Conservation (phyloP, 805 yeast species). For the Myxozyma melibiosi region DNA sequence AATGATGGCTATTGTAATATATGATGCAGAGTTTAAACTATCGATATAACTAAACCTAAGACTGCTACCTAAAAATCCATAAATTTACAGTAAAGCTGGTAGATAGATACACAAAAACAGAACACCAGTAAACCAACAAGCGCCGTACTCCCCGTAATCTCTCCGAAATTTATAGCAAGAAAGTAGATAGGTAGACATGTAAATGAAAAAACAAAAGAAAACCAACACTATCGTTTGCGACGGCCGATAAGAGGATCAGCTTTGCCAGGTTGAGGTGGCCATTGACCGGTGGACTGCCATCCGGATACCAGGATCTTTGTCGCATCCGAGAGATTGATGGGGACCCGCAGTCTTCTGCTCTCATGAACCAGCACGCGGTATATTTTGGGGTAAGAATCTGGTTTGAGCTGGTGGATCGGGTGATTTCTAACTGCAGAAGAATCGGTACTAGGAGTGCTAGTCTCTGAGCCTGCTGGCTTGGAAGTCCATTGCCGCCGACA, state of each 20-base stretch:
- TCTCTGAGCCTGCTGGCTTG: constrained; percentile 25
- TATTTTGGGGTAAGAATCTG: constrained; percentile 47
- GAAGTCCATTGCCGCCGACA: constrained; percentile 68
- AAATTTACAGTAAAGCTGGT: not conserved
- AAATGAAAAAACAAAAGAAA: not conserved
- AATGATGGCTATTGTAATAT: not conserved
- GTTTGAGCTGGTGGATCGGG: constrained; percentile 34
- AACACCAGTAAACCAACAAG: not conserved
- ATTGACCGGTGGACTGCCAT: constrained; percentile 77
- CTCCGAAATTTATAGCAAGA: not conserved
- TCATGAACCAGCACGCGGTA: constrained; percentile 72
- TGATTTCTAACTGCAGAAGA: constrained; percentile 34
- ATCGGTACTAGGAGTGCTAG: constrained; percentile 12
- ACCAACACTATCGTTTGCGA: constrained; percentile 6
- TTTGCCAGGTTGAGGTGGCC: constrained; percentile 46
- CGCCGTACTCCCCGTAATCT: no score
- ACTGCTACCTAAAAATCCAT: no score
- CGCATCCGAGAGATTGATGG: constrained; percentile 74
- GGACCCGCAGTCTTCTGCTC: constrained; percentile 64
- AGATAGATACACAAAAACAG: no score
- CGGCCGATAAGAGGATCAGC: constrained; percentile 29
- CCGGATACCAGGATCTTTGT: constrained; percentile 75
- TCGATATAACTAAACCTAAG: no score
- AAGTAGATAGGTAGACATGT: not conserved
- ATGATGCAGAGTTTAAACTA: no score